Base-by-base conservation (phyloP, 345 rosid species). In the Orychophragmus violaceus region DNA sequence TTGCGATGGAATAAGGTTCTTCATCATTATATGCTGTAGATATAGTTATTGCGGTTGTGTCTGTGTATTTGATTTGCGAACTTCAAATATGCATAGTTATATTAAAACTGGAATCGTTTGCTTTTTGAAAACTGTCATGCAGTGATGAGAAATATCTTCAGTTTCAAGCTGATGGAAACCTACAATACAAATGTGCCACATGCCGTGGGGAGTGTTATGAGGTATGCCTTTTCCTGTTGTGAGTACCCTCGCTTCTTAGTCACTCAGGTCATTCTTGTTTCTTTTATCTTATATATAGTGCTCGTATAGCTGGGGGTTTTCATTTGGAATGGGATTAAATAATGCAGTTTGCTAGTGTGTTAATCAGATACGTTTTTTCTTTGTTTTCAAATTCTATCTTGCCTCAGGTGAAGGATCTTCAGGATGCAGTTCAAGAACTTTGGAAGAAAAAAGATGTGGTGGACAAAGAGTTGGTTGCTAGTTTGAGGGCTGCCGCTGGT, bases 191-290 rank as follows among this genome's bases (percentile, higher is more conserved):
- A 74, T 94, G 99, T 78, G 86, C 97, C 25, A 87, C 96, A 13
- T 94, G 99, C 74, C 97, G 99, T 23, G 99, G 97, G 65, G 97
- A 94, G 76, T 85, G 95, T 83, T 87, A 91, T 74, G 93, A 90
- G 97, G 99, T 91, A 73, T 68, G 77, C 25, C 3, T 66, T 60
- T 69, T 70, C 59, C 57, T 32, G n/a, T 49, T 17, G n/a, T 22
- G 55, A 61, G 39, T 12, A 72, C 23, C 71, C 52, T 65, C 25
- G 37, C 46, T 25, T 51, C 53, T 28, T 58, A 59, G 57, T 24
- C 50, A 4, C 10, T 70, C n/a, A n/a, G n/a, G n/a, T n/a, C n/a
- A n/a, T n/a, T n/a, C 19, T 19, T 59, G 46, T 59, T 28, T 37
- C 23, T 59, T 13, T 12, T 42, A n/a, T n/a, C 41, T 30, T 51